These are phyloP conservation scores for Sutorius australiensis DNA, from an alignment of 768 basidiomycete genomes.

Conservation along the genomic window DNA sequence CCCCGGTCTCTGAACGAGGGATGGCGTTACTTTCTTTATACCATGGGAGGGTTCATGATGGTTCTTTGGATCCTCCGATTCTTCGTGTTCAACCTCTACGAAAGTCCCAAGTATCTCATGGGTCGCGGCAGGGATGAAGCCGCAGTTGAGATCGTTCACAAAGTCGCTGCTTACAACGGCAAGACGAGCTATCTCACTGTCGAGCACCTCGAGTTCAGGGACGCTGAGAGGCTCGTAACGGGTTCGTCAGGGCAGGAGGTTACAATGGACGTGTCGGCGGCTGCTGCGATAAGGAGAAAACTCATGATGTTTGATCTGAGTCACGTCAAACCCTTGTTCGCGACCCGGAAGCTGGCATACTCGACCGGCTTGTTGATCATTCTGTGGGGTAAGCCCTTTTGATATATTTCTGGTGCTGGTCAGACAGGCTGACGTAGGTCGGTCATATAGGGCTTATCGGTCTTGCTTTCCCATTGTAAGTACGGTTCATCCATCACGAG, in stretches of 20 bases:
- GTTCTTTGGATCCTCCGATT: slow-evolving; percentile 59
- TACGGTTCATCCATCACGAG: neutral
- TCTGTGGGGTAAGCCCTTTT: slow-evolving; percentile 43
- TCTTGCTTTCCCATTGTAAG: slow-evolving; percentile 67
- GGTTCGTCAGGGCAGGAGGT: slow-evolving; percentile 8
- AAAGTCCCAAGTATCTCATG: slow-evolving; percentile 72
- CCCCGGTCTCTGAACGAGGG: slow-evolving; percentile 55
- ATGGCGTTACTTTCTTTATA: slow-evolving; percentile 74
- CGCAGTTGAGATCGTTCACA: slow-evolving; percentile 60
- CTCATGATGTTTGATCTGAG: slow-evolving; percentile 36
- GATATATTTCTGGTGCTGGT: neutral
- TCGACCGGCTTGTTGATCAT: slow-evolving; percentile 49
- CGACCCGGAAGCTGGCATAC: slow-evolving; percentile 45
- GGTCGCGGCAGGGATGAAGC: slow-evolving; percentile 59
- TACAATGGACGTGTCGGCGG: slow-evolving; percentile 34
- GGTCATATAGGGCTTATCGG: slow-evolving; percentile 59
- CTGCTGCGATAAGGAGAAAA: slow-evolving; percentile 38
- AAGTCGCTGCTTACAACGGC: slow-evolving; percentile 59
- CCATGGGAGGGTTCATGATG: slow-evolving; percentile 70
- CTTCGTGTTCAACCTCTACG: slow-evolving; percentile 62
- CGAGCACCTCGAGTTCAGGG: slow-evolving; percentile 40
- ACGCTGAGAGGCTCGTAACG: slow-evolving; percentile 11
- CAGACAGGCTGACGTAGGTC: neutral
- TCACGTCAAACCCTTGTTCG: slow-evolving; percentile 49
- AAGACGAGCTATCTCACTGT: slow-evolving; percentile 45